A percentile compares a stretch with the other conserved stretches of the same genome.
phyloP scores from a whole-genome alignment of 495 filamentous ascomycete genomes.

The Aspergillus funiculosus region DNA sequence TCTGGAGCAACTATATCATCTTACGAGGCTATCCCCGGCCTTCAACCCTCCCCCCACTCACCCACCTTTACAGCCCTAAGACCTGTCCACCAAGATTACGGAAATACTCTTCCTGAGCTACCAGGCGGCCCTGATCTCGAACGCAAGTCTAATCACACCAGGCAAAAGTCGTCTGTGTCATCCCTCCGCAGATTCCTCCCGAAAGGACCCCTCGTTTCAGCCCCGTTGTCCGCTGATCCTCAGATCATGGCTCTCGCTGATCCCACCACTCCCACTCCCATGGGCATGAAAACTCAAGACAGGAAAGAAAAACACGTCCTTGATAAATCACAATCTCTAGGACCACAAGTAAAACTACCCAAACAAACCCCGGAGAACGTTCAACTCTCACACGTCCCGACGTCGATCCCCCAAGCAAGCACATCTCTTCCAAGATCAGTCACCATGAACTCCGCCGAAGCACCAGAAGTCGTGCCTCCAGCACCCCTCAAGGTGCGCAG shows the following conservation, averaged over 20 bases:
- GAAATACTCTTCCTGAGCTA: constrained; percentile 20
- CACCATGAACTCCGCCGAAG: constrained; percentile 38
- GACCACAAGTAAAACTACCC: background rate
- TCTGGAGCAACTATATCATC: constrained; percentile 29
- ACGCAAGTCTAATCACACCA: constrained; percentile 23
- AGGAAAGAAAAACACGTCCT: background rate
- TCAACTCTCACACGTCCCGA: background rate
- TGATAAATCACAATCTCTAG: constrained; percentile 1
- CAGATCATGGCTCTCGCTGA: constrained; percentile 40
- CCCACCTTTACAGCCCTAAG: constrained; percentile 18
- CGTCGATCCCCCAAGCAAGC: constrained; percentile 2
- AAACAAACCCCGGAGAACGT: background rate
- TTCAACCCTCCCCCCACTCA: constrained; percentile 25
- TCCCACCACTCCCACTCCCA: constrained; percentile 21
- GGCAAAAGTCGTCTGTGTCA: constrained; percentile 37
- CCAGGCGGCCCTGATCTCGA: constrained; percentile 17
- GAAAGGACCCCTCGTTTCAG: constrained; percentile 28
- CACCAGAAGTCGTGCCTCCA: constrained; percentile 32
- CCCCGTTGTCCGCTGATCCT: constrained; percentile 37
- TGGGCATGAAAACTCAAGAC: constrained; percentile 31
- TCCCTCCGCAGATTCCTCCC: constrained; percentile 36
- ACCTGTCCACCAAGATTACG: constrained; percentile 24
- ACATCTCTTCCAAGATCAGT: constrained; percentile 23
- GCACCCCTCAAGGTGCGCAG: constrained; percentile 26
- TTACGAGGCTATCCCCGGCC: too few relatives aligned